Conservation (phyloP, 208 protist genomes). For the Wallacemonas sp. region DNA sequence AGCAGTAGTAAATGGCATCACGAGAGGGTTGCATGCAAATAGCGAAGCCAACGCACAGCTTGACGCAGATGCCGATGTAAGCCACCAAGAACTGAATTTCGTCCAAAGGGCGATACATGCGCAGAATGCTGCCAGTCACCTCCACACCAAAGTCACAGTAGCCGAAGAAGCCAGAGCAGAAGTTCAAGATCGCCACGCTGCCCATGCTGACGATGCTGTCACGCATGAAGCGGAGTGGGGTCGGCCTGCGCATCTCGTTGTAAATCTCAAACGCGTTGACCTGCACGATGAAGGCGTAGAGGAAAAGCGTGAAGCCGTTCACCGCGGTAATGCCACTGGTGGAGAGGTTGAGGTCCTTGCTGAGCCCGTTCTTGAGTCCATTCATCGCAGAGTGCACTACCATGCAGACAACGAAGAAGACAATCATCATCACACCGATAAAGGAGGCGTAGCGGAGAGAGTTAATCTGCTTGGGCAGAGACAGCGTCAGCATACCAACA, state of each 20-base stretch:
- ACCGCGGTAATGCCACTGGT: conserved; percentile 45
- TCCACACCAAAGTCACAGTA: conserved; percentile 71
- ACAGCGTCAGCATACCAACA: conserved; percentile 69
- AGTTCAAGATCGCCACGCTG: conserved; percentile 52
- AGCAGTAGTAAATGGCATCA: conserved; percentile 67
- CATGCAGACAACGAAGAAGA: conserved; percentile 79
- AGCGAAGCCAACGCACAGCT: conserved; percentile 78
- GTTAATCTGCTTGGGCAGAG: conserved; percentile 86
- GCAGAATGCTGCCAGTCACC: conserved; percentile 57
- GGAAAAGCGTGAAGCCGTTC: conserved; percentile 68
- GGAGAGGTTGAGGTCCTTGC: conserved; percentile 31
- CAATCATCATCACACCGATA: conserved; percentile 65
- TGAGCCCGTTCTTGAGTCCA: conserved; percentile 35
- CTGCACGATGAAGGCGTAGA: conserved; percentile 83
- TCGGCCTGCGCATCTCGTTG: conserved; percentile 57
- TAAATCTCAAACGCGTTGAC: conserved; percentile 80
- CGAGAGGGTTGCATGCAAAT: conserved; percentile 73
- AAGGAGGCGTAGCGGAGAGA: conserved; percentile 81
- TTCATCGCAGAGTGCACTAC: conserved; percentile 63
- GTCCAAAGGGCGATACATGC: conserved; percentile 45
- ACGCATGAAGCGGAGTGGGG: conserved; percentile 42
- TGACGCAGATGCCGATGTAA: conserved; percentile 74
- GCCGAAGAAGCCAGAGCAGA: conserved; percentile 72
- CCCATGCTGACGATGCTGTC: conserved; percentile 63
- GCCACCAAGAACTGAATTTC: conserved; percentile 49